Evolutionary conservation across 345 rosid species (phyloP), one percentile per base, ranked within the genome.

Genomic region (Citrus reticulata): DNA sequence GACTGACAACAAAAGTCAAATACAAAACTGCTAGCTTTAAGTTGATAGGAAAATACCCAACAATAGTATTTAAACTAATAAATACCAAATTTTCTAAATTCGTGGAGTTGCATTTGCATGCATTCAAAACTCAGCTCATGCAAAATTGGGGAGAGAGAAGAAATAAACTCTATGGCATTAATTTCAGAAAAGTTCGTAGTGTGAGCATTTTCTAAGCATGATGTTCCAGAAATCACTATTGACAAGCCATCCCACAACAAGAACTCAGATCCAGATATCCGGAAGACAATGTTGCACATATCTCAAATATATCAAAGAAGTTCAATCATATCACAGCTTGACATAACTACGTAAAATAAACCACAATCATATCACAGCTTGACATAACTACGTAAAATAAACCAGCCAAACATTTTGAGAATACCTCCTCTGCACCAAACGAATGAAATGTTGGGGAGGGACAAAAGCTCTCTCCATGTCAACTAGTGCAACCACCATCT

Each of bases 391-490:
- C 34, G 27, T 58, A 39, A 42, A 14, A 51, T 59, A 39, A 13
- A 69, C 32, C 58, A 77, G 58, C 80, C 30, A 39, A 69, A 59
- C 46, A 59, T 17, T 27, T 68, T 51, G 60, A 69, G 17, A 30
- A 58, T 92, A 92, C 97, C 97, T 84, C 68, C 97, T 87, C 77
- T 92, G 97, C 78, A 92, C 92, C 71, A 92, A 86, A 42, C 97
- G 91, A 77, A 92, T 92, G 80, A 92, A 92, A 77, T 92, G 97
- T 80, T 92, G 97, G 57, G 97, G 97, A 46, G 97, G 94, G 42
- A 92, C 97, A 86, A 92, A 92, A 34, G 84, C 94, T 63, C 97
- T 91, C 82, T 92, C 97, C 97, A 92, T 92, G 84, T 91, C 97
- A 75, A 92, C 97, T 65, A 92, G 85, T 6, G 97, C 94, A 73